Evolutionary conservation across 164 flowering plant species (phyloP), one percentile per base, ranked within the genome.

Genomic region (Santalum album): DNA sequence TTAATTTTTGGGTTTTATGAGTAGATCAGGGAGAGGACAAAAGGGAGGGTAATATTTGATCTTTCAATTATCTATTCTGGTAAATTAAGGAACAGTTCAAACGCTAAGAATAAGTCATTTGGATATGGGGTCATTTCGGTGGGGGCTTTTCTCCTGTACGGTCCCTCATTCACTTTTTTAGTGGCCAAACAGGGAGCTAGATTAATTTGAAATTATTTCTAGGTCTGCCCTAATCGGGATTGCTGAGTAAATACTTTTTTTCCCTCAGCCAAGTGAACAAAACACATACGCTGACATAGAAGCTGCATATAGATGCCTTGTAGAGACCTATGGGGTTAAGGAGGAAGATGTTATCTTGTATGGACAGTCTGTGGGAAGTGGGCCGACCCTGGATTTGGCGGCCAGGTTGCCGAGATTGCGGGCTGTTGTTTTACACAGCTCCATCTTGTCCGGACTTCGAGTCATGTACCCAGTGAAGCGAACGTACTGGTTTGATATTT

Each of bases 311-410:
- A 77, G 72, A 66, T 89, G 87, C 69, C 86, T 86, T 49, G 68
- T 61, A 54, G 86, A 86, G 56, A 71, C 20, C 19, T 86, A 86
- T 60, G 91, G 84, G 25, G 79, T 72, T n/a, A 82, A 78, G 68
- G 91, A 86, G 64, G 89, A 89, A 67, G 83, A 84, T 61, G 57
- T 84, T 45, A 75, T 89, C 56, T 67, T 89, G 44, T 89, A 89
- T 40, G 96, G 96, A 25, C 96, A 89, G 51, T 89, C 96, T 3
- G 91, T 89, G 62, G 96, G 95, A 7, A 86, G 95, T 66, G 96
- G 96, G 21, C 96, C 96, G 3, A 86, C 95, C 24, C 61, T 86
- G 58, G 91, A 86, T 62, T 61, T 86, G 71, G 95, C 91, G 2
- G 63, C 75, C 48, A 72, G 76, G 36, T 70, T 89, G 57, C 70